Evolutionary conservation across 345 rosid genomes (phyloP), one percentile per base, ranked within the genome.

Genomic region (Turritis glabra): DNA sequence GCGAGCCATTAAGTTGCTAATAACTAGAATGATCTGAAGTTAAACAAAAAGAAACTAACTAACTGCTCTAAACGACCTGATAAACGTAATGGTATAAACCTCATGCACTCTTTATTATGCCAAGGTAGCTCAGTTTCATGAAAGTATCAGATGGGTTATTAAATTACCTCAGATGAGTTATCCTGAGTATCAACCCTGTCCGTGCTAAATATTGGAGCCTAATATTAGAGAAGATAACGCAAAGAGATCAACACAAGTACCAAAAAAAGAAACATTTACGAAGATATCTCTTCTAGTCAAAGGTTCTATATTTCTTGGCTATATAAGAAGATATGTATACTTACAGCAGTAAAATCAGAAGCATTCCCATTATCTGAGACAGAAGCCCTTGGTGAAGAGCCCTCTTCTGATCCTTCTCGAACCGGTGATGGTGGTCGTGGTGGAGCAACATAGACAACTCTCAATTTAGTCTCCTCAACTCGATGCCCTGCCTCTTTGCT

Each of bases 381-480:
- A 9, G 96, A 88, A 47, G 84, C 86, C 56, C 86, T 84, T 3
- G 97, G 98, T 2, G 95, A 83, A 71, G 89, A 85, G 19, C 92
- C 97, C 71, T 93, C 97, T 82, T 90, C 97, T 0, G 96, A 88
- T 7, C 82, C 98, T 83, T 89, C 88, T 19, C 80, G 87, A 75
- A 87, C 90, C 1, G 87, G 90, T 17, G 98, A 90, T n/a, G 90
- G 92, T 17, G 89, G 89, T 57, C 77, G 78, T n/a, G 89, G 88
- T 26, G 93, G 96, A 74, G 91, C 83, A 67, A 85, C 90, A 82
- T 90, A 90, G 53, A 86, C 63, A 67, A 93, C 98, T 85, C 86
- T 87, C 85, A 90, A 62, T 74, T 90, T 89, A 80, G 87, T 72
- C 79, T 90, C 97, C 65, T 90, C 87, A 60, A 93, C 89, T 23